Conservation (phyloP, 23 red algal genomes). For the Porphyridium purpureum region DNA sequence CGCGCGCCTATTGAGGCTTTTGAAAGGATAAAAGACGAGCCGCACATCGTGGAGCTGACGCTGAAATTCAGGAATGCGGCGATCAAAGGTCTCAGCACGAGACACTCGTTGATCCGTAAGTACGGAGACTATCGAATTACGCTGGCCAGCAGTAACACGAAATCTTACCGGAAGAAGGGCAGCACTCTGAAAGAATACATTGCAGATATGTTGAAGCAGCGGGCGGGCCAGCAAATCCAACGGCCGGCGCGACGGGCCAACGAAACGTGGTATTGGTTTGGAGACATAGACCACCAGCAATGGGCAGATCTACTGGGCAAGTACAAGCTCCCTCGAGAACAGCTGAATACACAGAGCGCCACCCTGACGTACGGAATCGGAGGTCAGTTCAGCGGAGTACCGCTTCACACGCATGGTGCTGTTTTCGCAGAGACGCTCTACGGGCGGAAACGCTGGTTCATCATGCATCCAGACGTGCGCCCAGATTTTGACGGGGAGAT, state of each 20-base stretch:
- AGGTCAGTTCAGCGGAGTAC: background rate
- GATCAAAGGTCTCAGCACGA: background rate
- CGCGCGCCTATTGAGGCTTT: too few species aligned
- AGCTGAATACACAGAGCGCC: background rate
- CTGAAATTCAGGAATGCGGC: background rate
- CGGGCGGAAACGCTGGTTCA: background rate
- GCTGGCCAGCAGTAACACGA: background rate
- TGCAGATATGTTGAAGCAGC: background rate
- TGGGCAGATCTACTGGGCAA: background rate
- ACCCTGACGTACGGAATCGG: background rate
- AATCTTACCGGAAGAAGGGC: background rate
- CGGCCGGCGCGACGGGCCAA: background rate
- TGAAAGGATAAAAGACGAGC: background rate
- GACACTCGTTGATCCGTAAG: background rate
- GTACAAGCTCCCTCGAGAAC: background rate
- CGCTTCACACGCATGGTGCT: background rate
- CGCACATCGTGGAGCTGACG: background rate
- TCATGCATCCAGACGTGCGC: background rate
- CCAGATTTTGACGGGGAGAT: background rate
- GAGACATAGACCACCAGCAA: background rate
- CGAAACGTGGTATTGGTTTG: constrained; percentile 1
- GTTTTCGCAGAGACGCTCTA: background rate
- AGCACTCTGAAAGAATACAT: background rate
- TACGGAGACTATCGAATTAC: background rate
- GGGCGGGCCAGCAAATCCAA: background rate